Evolutionary conservation across 176 grass and related monocot species (phyloP), one percentile per base, ranked within the genome.

Genomic region (Pontederia paniculata): DNA sequence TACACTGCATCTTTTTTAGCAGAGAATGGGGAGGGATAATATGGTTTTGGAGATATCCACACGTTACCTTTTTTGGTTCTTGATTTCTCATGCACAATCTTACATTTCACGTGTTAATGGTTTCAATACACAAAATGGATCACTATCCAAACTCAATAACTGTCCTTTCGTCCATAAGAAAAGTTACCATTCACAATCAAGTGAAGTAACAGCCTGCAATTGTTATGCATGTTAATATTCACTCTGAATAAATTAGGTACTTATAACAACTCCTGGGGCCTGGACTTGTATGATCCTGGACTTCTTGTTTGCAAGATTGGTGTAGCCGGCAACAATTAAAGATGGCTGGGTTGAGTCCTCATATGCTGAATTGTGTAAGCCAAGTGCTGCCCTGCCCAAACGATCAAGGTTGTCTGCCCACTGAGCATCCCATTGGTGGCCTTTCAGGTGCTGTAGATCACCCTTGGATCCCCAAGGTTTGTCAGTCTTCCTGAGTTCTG

Each of bases 371-470:
- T 69, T 42, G 70, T 99, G 94, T 56, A 89, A 85, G 19, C 89
- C 78, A 53, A 79, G 87, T 55, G 82, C 70, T 54, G 64, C 44
- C 50, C 94, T 70, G 28, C 94, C 94, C 5, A 87, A 99, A 21
- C 87, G 94, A 67, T 99, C 87, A 21, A 91, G 68, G n/a, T 82
- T 88, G 58, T 67, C 56, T 41, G 89, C 88, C 94, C 94, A 98
- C 56, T 91, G 74, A 44, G 76, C 83, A 53, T 88, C 94, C 94
- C 94, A 98, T 47, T 98, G 48, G 93, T 78, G 37, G 94, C 94
- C 62, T 85, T 85, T 1, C 87, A 80, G 12, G 94, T 93, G 83
- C 94, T 98, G 79, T 87, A 98, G 15, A 87, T 83, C 57, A 98
- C 77, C 73, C 94, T 98, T 0, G 87, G 83, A 8, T 87, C 94